phyloP scores from a whole-genome alignment of 305 asterid genomes.

The Withania somnifera region DNA sequence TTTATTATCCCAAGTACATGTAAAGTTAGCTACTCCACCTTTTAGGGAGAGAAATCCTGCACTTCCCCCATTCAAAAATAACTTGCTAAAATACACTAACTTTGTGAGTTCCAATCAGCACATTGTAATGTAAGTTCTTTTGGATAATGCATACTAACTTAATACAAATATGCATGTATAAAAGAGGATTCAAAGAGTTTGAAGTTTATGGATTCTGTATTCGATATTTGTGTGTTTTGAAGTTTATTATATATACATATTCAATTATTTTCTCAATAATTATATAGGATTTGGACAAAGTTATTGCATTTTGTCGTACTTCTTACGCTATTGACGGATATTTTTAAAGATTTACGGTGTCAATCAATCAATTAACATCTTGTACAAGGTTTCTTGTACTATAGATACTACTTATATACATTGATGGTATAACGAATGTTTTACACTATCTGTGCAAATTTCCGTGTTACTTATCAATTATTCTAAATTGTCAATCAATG shows the following conservation, averaged over 20 bases:
- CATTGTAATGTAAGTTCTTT: background rate
- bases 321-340: background rate
- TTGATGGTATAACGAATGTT: background rate
- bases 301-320: background rate
- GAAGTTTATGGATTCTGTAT: background rate
- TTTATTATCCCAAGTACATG: background rate
- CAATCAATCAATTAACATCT: background rate
- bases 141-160: background rate
- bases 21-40: background rate
- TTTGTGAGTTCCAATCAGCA: background rate
- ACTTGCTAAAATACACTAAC: background rate
- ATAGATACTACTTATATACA: background rate
- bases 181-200: background rate
- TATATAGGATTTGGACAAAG: background rate
- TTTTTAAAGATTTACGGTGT: background rate
- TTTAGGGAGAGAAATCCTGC: background rate
- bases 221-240: background rate
- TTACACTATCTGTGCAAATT: background rate
- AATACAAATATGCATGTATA: background rate
- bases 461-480: background rate
- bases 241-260: background rate
- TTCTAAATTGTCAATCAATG: background rate
- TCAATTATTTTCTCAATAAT: background rate
- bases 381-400: background rate
- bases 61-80: background rate